Evolutionary conservation across 179 eudicot species (phyloP).

Genomic region (Silene vulgaris): DNA sequence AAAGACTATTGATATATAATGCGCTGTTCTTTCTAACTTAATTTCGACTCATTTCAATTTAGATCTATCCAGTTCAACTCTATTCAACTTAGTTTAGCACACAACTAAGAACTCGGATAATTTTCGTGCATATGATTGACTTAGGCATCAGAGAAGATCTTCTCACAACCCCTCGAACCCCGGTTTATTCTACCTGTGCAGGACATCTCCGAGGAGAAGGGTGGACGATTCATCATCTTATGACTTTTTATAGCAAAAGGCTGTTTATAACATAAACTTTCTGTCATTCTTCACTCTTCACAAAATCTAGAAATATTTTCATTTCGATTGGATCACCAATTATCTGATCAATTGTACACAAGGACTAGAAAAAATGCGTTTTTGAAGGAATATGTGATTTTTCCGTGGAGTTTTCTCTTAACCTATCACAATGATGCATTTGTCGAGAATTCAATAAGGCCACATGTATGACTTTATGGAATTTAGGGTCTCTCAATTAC

Average conservation of each 20-base stretch:
- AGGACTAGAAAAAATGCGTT: not conserved
- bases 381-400: not conserved
- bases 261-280: conserved; percentile 12
- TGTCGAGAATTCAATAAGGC: not conserved
- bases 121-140: too few species aligned
- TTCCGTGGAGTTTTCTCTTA: not conserved
- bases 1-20: too few species aligned
- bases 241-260: conserved; percentile 22
- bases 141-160: too few species aligned
- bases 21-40: too few species aligned
- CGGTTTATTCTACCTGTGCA: too few species aligned
- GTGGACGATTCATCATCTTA: not conserved
- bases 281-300: conserved; percentile 23
- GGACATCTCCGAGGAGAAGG: too few species aligned
- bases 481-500: too few species aligned
- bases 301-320: conserved; percentile 16
- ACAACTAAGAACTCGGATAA: too few species aligned
- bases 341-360: conserved; percentile 21
- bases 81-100: not conserved
- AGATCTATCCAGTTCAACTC: not conserved
- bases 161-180: too few species aligned
- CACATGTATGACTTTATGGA: conserved; percentile 11
- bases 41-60: not conserved
- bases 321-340: conserved; percentile 20
- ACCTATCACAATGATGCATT: conserved; percentile 9